A percentile compares a stretch with the other conserved stretches of the same genome.
Conservation (phyloP, 2,329 filamentous ascomycete genomes). For the Beauveria rudraprayagi region DNA sequence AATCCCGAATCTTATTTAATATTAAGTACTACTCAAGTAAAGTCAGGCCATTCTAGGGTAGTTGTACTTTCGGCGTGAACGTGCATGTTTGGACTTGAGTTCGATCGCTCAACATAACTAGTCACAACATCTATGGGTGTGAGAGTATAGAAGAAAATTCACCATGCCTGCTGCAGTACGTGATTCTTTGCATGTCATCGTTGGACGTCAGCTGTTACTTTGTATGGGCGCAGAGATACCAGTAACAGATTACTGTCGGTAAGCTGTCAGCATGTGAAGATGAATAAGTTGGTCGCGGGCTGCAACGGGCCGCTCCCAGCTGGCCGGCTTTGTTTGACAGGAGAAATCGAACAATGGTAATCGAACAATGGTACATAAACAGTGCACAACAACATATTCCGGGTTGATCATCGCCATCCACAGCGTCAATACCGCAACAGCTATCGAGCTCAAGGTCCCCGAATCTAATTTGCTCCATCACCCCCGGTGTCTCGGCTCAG, state of each 20-base stretch:
- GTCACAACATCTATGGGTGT: too few relatives aligned
- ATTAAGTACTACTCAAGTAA: neutral
- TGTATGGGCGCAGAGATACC: too few relatives aligned
- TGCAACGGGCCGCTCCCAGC: neutral
- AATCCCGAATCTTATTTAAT: accelerated
- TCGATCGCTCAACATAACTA: too few relatives aligned
- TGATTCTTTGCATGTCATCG: too few relatives aligned
- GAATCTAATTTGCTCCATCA: neutral
- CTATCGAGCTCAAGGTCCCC: neutral
- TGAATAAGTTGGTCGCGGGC: neutral
- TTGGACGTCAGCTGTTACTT: neutral
- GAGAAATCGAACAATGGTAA: neutral
- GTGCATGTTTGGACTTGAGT: too few relatives aligned
- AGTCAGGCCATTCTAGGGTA: neutral
- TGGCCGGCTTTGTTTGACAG: neutral
- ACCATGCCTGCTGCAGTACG: too few relatives aligned
- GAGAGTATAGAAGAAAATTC: too few relatives aligned
- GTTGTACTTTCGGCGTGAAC: too few relatives aligned
- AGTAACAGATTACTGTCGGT: too few relatives aligned
- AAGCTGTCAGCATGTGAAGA: neutral
- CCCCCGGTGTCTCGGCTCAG: neutral
- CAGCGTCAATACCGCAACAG: neutral
- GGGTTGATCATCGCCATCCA: neutral
- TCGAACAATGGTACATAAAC: neutral
- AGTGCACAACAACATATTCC: neutral